Base-by-base conservation (phyloP, 495 filamentous ascomycete species). In the Evansstolkia leycettana region DNA sequence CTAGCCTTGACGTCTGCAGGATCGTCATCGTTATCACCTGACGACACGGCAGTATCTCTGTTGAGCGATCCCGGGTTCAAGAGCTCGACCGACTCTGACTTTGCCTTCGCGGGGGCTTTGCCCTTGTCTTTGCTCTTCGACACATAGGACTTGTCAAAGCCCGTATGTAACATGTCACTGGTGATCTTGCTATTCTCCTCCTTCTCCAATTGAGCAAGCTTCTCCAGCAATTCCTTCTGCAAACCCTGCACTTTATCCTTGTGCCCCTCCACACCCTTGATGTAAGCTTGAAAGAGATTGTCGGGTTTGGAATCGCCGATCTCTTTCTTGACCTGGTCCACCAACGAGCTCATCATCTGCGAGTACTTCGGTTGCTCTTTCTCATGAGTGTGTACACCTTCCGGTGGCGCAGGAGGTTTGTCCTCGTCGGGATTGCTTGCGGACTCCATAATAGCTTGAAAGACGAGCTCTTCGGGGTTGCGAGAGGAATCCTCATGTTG, bases 311-410 rank as follows among this genome's bases (percentile, higher is more conserved):
- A 73, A 37, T 83, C 77, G 27, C 84, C 83, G 10, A 94, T 69
- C 28, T 85, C 77, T 55, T 82, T 82, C 65, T 95, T 96, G 17
- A 96, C 87, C 52, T 94, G 83, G 47, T 98, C 90, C 5, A 95
- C 72, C 42, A 98, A 46, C 4, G 78, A 72, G 18, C 84, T 81
- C 81, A 96, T 87, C 90, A 98, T 96, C 61, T 86, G 81, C 12
- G 84, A 88, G 51, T 93, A 98, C 4, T 78, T 82, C 1, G 85
- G 86, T 37, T 80, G 74, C 46, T 87, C 78, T 42, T 70, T 65
- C 45, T 79, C 75, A 40, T 84, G 62, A 24, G 74, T 71, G 50
- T 92, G 78, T 23, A 94, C 80, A 15, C 82, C 86, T 38, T 75
- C 79, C 15, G 86, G 77, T 16, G 85, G 80, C 15, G 64, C 47